Evolutionary conservation across 495 filamentous ascomycete species (phyloP).

Genomic region (Xylaria flabelliformis): DNA sequence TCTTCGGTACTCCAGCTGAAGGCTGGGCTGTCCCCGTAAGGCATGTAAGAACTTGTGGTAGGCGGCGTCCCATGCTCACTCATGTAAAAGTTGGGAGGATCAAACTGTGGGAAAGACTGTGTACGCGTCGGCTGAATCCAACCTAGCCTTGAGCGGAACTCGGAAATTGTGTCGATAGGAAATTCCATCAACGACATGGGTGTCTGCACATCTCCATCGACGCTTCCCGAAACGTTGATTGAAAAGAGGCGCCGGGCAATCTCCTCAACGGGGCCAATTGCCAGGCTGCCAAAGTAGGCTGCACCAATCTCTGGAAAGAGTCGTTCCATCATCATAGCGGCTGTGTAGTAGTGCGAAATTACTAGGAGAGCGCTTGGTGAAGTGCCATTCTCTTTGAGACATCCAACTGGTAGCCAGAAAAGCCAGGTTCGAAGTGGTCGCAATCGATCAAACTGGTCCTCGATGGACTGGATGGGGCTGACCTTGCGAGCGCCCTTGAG

Average conservation of each 20-base stretch:
- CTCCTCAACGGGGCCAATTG: constrained; percentile 76
- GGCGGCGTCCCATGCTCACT: constrained; percentile 48
- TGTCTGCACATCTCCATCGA: constrained; percentile 54
- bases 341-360: constrained; percentile 89
- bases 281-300: constrained; percentile 81
- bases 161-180: constrained; percentile 64
- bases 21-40: constrained; percentile 56
- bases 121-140: constrained; percentile 62
- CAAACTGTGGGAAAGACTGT: constrained; percentile 60
- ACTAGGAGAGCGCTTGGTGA: constrained; percentile 76
- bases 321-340: constrained; percentile 84
- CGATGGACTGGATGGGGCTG: constrained; percentile 72
- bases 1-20: constrained; percentile 66
- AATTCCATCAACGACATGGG: constrained; percentile 66
- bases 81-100: constrained; percentile 54
- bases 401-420: constrained; percentile 86
- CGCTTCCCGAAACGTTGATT: constrained; percentile 52
- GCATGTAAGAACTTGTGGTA: constrained; percentile 45
- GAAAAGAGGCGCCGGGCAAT: constrained; percentile 69
- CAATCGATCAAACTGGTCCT: constrained; percentile 86
- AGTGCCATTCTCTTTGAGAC: constrained; percentile 62
- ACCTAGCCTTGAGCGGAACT: constrained; percentile 67
- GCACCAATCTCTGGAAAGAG: constrained; percentile 90
- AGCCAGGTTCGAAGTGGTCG: constrained; percentile 88
- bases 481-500: constrained; percentile 78